These are phyloP conservation scores for Fusarium globosum DNA, from an alignment of 2,329 filamentous ascomycete species.

Conservation along the genomic window DNA sequence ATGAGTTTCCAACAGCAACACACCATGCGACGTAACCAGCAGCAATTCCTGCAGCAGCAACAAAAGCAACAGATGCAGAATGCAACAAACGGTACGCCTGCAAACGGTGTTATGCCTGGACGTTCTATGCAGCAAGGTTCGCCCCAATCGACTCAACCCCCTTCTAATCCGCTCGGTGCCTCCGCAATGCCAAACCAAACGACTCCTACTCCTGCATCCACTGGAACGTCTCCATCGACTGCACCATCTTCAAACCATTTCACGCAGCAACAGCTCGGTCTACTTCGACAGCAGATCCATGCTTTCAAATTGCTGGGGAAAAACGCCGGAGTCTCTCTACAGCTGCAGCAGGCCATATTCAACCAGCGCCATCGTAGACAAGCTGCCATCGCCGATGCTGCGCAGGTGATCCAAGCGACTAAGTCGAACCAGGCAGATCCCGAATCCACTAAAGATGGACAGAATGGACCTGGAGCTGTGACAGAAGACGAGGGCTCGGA, in stretches of 20 bases:
- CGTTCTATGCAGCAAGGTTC: constrained; percentile 55
- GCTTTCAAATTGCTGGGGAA: constrained; percentile 92
- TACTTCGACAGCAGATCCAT: constrained; percentile 86
- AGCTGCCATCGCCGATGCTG: constrained; percentile 62
- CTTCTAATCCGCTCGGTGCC: constrained; percentile 51
- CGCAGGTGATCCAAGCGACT: constrained; percentile 50
- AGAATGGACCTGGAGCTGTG: constrained; percentile 51
- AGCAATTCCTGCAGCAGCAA: constrained; percentile 55
- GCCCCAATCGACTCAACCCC: constrained; percentile 47
- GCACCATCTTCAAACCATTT: constrained; percentile 67
- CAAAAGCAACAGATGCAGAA: constrained; percentile 64
- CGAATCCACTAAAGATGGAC: constrained; percentile 51
- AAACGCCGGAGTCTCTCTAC: constrained; percentile 81
- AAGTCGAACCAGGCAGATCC: constrained; percentile 48
- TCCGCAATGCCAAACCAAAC: constrained; percentile 53
- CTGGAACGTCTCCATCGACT: constrained; percentile 47
- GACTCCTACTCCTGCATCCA: constrained; percentile 48
- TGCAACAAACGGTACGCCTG: constrained; percentile 61
- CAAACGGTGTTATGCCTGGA: constrained; percentile 59
- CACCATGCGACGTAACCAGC: constrained; percentile 62
- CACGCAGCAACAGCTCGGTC: constrained; percentile 79
- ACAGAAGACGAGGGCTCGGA: constrained; percentile 49
- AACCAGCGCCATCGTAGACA: constrained; percentile 75
- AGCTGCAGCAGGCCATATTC: constrained; percentile 86
- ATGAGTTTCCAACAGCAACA: constrained; percentile 75